phyloP scores from a whole-genome alignment of 306 rosid species.

The Sophora flavescens region DNA sequence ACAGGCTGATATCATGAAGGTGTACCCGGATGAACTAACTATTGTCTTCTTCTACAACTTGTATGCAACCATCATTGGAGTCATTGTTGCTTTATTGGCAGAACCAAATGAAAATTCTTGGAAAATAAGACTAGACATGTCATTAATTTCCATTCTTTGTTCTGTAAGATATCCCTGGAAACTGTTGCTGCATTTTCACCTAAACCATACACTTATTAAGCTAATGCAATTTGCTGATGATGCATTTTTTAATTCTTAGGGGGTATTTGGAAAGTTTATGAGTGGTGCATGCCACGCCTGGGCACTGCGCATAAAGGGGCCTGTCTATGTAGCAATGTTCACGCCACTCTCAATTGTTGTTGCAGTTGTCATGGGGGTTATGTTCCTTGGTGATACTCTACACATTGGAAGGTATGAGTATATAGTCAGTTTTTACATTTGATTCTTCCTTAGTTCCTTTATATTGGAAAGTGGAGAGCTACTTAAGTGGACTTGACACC shows the following conservation, averaged over 20 bases:
- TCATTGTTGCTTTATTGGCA: slow-evolving; percentile 55
- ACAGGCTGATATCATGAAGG: slow-evolving; percentile 88
- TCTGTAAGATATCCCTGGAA: slow-evolving; percentile 63
- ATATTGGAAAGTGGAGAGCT: too few relatives aligned
- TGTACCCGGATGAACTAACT: slow-evolving; percentile 75
- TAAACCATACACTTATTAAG: neutral
- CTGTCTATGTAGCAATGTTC: slow-evolving; percentile 87
- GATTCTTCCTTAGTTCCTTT: neutral
- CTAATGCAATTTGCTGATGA: neutral
- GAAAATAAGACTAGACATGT: slow-evolving; percentile 60
- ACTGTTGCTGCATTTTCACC: neutral
- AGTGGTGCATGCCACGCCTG: slow-evolving; percentile 76
- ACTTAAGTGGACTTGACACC: too few relatives aligned
- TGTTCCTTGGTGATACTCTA: slow-evolving; percentile 76
- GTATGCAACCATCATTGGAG: slow-evolving; percentile 63
- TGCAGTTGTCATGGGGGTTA: slow-evolving; percentile 77
- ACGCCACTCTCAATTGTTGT: slow-evolving; percentile 84
- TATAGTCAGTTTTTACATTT: slow-evolving; percentile 1
- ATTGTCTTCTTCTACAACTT: slow-evolving; percentile 81
- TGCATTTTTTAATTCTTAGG: slow-evolving; percentile 50
- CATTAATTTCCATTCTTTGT: slow-evolving; percentile 76
- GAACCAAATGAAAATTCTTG: slow-evolving; percentile 78
- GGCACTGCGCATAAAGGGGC: slow-evolving; percentile 83
- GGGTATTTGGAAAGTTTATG: slow-evolving; percentile 72
- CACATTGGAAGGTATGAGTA: slow-evolving; percentile 72